These are phyloP conservation scores for Talaromyces ruber DNA, from an alignment of 495 filamentous ascomycete species.

Conservation along the genomic window DNA sequence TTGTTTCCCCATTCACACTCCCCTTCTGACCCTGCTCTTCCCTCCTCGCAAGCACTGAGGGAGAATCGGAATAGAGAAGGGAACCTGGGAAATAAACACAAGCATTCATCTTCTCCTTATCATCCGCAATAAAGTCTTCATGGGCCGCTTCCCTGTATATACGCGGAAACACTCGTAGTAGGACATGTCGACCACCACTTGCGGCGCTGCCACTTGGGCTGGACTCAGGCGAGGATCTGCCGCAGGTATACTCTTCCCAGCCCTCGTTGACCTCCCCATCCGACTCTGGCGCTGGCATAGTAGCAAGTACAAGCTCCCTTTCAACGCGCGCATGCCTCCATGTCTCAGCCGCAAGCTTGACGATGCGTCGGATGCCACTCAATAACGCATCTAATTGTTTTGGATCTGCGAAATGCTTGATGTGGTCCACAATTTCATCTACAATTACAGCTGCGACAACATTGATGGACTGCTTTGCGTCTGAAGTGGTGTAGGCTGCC, in stretches of 20 bases:
- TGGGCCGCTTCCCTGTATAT: conserved; percentile 49
- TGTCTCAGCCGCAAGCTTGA: conserved; percentile 56
- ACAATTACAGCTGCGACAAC: conserved; percentile 52
- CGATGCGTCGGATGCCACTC: conserved; percentile 45
- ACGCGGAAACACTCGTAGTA: conserved; percentile 47
- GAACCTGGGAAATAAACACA: conserved; percentile 44
- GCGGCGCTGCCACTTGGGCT: conserved; percentile 15
- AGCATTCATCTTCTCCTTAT: conserved; percentile 26
- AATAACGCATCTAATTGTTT: conserved; percentile 44
- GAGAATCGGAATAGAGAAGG: conserved; percentile 46
- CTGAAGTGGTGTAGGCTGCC: conserved; percentile 53
- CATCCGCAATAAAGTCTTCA: conserved; percentile 35
- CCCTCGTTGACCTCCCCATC: conserved; percentile 29
- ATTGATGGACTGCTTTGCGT: conserved; percentile 53
- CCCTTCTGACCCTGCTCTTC: conserved; percentile 36
- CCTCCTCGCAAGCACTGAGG: conserved; percentile 39
- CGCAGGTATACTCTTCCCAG: conserved; percentile 38
- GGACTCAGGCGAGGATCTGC: conserved; percentile 10
- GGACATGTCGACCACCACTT: conserved; percentile 23
- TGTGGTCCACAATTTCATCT: conserved; percentile 50
- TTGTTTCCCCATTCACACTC: background rate
- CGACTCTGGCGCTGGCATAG: conserved; percentile 40
- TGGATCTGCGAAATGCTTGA: conserved; percentile 51
- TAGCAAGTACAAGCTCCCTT: conserved; percentile 49
- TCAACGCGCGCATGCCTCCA: conserved; percentile 58